Conservation (phyloP, 2,329 filamentous ascomycete genomes). For the Alternaria sp. region DNA sequence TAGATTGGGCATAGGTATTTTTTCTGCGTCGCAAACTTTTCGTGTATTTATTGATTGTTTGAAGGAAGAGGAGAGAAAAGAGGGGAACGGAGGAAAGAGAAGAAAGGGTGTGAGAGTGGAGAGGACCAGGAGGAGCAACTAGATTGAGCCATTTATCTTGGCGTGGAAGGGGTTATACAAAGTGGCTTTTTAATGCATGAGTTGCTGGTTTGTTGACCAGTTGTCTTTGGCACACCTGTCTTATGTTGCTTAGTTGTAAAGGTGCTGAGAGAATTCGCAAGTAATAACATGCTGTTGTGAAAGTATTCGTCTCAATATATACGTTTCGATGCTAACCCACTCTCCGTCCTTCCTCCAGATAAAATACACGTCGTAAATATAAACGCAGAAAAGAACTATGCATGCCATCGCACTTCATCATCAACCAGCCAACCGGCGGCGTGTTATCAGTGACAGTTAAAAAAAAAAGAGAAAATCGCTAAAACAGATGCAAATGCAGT, state of each 20-base stretch:
- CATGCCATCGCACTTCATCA: not conserved
- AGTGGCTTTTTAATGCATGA: not conserved
- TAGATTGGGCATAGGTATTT: not conserved
- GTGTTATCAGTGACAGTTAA: not conserved
- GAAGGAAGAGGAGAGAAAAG: not conserved
- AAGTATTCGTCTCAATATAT: not conserved
- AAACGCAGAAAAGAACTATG: not conserved
- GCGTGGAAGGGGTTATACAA: not conserved
- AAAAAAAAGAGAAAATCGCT: not conserved
- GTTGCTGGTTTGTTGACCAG: not conserved
- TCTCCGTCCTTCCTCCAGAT: not conserved
- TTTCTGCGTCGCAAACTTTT: not conserved
- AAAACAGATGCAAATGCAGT: not conserved
- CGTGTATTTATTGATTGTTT: not conserved
- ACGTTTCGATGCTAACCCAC: not conserved
- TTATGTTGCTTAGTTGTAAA: not conserved
- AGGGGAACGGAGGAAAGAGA: too few relatives aligned
- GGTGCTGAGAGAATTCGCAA: not conserved
- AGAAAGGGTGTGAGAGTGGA: too few relatives aligned
- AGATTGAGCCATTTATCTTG: not conserved
- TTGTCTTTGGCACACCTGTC: not conserved
- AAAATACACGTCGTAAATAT: not conserved
- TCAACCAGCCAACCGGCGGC: constrained; percentile 1
- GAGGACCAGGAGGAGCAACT: not conserved
- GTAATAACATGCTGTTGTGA: not conserved